Evolutionary conservation across 805 yeast genomes (phyloP).

Genomic region (Spathaspora hagerdaliae): DNA sequence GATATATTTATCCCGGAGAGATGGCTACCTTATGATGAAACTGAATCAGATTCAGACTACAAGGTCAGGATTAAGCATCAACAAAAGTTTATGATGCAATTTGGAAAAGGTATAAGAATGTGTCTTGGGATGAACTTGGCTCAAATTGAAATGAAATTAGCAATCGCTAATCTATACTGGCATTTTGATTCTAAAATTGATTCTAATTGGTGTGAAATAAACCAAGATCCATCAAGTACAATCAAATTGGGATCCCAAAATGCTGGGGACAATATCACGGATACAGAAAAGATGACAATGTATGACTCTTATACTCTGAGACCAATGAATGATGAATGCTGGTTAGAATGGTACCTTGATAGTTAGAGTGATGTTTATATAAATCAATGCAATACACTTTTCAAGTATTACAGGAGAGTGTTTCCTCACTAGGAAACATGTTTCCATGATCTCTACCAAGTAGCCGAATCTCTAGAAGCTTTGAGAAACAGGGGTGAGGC

Average conservation of each 20-base stretch:
- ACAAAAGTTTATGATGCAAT: constrained; percentile 57
- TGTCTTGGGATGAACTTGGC: constrained; percentile 73
- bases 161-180: constrained; percentile 51
- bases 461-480: too few relatives aligned
- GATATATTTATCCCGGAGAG: constrained; percentile 55
- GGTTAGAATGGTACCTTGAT: constrained; percentile 37
- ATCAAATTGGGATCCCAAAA: constrained; percentile 14
- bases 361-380: neutral
- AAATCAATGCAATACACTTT: neutral
- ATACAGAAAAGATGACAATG: constrained; percentile 51
- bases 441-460: too few relatives aligned
- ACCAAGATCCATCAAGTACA: constrained; percentile 3
- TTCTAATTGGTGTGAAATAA: constrained; percentile 40
- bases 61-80: constrained; percentile 37
- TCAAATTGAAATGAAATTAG: constrained; percentile 58
- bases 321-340: constrained; percentile 50
- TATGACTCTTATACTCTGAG: constrained; percentile 53
- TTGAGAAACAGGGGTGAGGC: too few relatives aligned
- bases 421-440: too few relatives aligned
- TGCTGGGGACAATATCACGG: constrained; percentile 22
- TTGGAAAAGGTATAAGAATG: constrained; percentile 73
- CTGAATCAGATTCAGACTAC: constrained; percentile 25
- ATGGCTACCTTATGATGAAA: constrained; percentile 47
- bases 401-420: neutral
- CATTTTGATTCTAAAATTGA: constrained; percentile 39